Percentiles rank a stretch among this genome's conserved stretches.
Conservation (phyloP, 768 basidiomycete genomes). For the Leccinum subtestaceum region DNA sequence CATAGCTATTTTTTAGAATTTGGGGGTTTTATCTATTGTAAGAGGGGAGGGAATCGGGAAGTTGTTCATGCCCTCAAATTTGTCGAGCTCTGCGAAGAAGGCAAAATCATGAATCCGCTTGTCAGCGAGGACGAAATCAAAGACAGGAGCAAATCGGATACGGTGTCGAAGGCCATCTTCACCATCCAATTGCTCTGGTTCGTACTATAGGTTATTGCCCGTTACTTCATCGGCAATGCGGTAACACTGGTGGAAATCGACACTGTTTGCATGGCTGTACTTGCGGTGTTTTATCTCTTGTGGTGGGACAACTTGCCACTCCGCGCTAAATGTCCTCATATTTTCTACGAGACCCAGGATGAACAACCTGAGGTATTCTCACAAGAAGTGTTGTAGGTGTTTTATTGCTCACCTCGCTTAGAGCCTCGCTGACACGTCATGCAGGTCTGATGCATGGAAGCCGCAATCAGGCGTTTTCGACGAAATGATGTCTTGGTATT, state of each 20-base stretch:
- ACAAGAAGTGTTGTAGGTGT: not conserved
- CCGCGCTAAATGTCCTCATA: not conserved
- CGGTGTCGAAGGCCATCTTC: not conserved
- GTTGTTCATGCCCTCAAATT: not conserved
- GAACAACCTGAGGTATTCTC: not conserved
- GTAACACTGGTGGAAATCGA: not conserved
- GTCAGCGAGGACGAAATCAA: not conserved
- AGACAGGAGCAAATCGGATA: not conserved
- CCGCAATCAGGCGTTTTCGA: not conserved
- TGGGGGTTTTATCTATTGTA: not conserved
- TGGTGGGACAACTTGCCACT: slow-evolving; percentile 1
- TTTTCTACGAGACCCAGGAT: not conserved
- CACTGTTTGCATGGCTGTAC: not conserved
- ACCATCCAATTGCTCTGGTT: not conserved
- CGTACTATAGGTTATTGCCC: not conserved
- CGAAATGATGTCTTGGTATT: not conserved
- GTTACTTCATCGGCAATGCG: not conserved
- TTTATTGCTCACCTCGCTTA: not conserved
- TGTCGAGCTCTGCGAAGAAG: not conserved
- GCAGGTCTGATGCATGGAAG: not conserved
- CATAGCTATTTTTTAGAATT: not conserved
- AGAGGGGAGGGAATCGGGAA: not conserved
- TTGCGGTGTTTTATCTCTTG: not conserved
- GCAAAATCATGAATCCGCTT: not conserved
- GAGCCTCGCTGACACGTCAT: not conserved